These are phyloP conservation scores for Citrus maxima DNA, from an alignment of 345 rosid species.

Conservation along the genomic window DNA sequence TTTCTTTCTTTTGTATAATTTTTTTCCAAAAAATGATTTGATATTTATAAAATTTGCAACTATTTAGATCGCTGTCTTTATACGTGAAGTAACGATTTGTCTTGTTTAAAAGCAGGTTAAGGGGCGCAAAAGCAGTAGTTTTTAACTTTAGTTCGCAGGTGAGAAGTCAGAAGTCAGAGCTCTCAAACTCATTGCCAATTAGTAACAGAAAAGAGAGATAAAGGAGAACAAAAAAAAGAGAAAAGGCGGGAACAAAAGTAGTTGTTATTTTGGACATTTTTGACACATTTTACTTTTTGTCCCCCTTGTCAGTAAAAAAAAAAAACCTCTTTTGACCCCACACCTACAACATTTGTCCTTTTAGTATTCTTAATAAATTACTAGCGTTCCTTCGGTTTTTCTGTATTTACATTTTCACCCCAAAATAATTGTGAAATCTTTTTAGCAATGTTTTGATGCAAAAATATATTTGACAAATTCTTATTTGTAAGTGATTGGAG, in stretches of 20 bases:
- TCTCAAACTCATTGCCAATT: no score
- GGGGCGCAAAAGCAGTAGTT: not conserved
- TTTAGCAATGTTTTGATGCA: no score
- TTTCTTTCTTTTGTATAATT: not conserved
- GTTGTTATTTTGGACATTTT: conserved; percentile 28
- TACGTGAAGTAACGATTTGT: conserved; percentile 2
- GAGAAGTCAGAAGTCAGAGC: not conserved
- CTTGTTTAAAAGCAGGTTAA: conserved; percentile 1
- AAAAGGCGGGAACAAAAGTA: conserved; percentile 32
- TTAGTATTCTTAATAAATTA: not conserved
- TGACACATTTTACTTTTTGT: conserved; percentile 25
- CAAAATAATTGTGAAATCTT: not conserved
- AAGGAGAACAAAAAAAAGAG: not conserved
- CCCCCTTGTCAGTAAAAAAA: not conserved
- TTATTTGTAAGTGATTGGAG: no score
- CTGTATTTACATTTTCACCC: not conserved
- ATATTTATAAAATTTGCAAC: not conserved
- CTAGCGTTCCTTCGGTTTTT: not conserved
- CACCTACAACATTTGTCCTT: no score
- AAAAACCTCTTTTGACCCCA: not conserved
- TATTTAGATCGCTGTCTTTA: not conserved
- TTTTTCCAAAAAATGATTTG: not conserved
- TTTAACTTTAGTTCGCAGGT: not conserved
- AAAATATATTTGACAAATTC: not conserved
- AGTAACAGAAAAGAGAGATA: not conserved